phyloP scores from a whole-genome alignment of 2,329 filamentous ascomycete genomes.

The Curvularia sp. region DNA sequence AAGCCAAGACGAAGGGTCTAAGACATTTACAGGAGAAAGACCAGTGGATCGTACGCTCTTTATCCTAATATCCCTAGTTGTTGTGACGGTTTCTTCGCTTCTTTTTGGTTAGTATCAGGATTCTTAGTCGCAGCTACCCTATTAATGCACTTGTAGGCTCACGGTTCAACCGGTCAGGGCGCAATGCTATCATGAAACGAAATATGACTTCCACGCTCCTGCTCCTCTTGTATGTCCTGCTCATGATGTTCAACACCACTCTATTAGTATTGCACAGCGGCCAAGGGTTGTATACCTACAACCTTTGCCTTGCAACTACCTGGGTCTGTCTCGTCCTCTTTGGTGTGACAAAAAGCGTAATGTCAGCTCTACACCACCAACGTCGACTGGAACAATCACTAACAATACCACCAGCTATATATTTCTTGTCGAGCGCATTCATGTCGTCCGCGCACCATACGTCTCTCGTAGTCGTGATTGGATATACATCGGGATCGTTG shows the following conservation, averaged over 20 bases:
- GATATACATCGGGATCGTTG: constrained; percentile 42
- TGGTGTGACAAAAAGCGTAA: constrained; percentile 39
- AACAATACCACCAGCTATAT: constrained; percentile 35
- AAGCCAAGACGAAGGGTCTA: background rate
- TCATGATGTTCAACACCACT: constrained; percentile 26
- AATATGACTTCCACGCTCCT: constrained; percentile 29
- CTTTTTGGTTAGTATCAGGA: background rate
- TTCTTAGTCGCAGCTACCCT: background rate
- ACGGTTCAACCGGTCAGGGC: constrained; percentile 4
- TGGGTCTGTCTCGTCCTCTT: constrained; percentile 51
- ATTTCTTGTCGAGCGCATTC: constrained; percentile 51
- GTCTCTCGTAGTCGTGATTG: constrained; percentile 40
- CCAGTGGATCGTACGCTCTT: background rate
- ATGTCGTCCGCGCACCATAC: constrained; percentile 45
- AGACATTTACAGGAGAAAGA: background rate
- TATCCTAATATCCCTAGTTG: background rate
- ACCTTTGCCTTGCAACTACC: constrained; percentile 42
- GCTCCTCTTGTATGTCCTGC: constrained; percentile 25
- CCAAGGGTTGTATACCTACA: constrained; percentile 34
- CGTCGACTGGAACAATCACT: background rate
- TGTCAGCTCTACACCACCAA: constrained; percentile 18
- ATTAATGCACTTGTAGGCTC: constrained; percentile 6
- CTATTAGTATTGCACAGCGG: constrained; percentile 38
- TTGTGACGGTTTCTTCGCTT: background rate
- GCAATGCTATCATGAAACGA: constrained; percentile 9